Evolutionary conservation across 371 early-diverging fungal genomes (phyloP).

Genomic region (Mortierella sp.): DNA sequence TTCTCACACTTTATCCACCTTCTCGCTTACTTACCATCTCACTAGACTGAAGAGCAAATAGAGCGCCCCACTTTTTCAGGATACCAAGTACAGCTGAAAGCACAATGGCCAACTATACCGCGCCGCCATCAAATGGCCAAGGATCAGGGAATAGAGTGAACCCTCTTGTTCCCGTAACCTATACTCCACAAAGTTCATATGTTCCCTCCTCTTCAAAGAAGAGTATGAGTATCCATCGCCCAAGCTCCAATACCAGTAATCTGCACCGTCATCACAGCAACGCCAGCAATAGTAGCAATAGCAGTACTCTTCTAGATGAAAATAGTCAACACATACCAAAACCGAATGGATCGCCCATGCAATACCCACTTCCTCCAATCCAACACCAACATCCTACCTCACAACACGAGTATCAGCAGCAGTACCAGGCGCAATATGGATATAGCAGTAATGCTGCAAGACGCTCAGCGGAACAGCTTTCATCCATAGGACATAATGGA

Average conservation of each 20-base stretch:
- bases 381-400: conserved; percentile 29
- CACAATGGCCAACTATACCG: conserved; percentile 40
- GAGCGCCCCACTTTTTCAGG: not conserved
- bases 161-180: conserved; percentile 43
- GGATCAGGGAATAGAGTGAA: conserved; percentile 25
- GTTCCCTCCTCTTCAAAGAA: conserved; percentile 31
- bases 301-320: conserved; percentile 16
- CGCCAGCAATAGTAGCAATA: conserved; percentile 14
- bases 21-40: not conserved
- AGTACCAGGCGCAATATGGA: conserved; percentile 23
- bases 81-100: not conserved
- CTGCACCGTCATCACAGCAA: conserved; percentile 20
- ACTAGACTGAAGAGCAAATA: not conserved
- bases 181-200: conserved; percentile 50
- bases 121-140: conserved; percentile 24
- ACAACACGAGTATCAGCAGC: conserved; percentile 31
- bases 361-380: conserved; percentile 17
- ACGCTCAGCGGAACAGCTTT: conserved; percentile 31
- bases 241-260: conserved; percentile 6
- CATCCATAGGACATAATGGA: conserved; percentile 24
- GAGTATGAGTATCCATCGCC: conserved; percentile 17
- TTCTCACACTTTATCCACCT: not conserved
- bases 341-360: conserved; percentile 17
- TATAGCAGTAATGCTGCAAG: conserved; percentile 21
- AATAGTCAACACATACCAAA: not conserved